Evolutionary conservation across 306 rosid genomes (phyloP).

Genomic region (Acmispon strigosus): DNA sequence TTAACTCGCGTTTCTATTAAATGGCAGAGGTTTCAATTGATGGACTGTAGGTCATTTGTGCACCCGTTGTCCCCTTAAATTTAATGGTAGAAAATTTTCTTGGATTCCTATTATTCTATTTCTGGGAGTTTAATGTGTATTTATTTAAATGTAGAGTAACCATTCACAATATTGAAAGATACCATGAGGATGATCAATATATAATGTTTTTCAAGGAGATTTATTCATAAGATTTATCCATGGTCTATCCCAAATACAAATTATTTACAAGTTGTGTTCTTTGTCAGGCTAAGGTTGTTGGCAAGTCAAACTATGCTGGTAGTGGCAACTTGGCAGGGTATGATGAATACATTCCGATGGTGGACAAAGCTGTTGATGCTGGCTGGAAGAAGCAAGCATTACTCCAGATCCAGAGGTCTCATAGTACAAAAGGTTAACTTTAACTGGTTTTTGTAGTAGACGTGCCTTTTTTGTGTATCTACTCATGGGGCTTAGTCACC

Average conservation of each 20-base stretch:
- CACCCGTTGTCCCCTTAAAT: neutral
- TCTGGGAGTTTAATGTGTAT: neutral
- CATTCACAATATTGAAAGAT: neutral
- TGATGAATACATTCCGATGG: constrained; percentile 95
- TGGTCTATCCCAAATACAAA: neutral
- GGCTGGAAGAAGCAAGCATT: constrained; percentile 66
- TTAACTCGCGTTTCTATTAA: neutral
- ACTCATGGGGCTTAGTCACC: neutral
- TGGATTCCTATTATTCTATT: neutral
- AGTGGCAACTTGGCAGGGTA: constrained; percentile 55
- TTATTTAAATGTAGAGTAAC: neutral
- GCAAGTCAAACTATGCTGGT: constrained; percentile 59
- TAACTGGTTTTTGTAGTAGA: neutral
- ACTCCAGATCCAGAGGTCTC: constrained; percentile 48
- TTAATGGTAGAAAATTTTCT: constrained; percentile 9
- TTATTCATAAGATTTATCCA: neutral
- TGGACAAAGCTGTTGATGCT: constrained; percentile 93
- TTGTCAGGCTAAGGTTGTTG: constrained; percentile 62
- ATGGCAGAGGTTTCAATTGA: constrained; percentile 8
- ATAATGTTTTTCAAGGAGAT: neutral
- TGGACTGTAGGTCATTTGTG: neutral
- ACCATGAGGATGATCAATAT: neutral
- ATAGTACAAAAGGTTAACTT: constrained; percentile 54
- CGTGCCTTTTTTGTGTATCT: neutral
- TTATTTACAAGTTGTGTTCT: constrained; percentile 4